Conservation (phyloP, 768 basidiomycete species). For the Russula lepida region DNA sequence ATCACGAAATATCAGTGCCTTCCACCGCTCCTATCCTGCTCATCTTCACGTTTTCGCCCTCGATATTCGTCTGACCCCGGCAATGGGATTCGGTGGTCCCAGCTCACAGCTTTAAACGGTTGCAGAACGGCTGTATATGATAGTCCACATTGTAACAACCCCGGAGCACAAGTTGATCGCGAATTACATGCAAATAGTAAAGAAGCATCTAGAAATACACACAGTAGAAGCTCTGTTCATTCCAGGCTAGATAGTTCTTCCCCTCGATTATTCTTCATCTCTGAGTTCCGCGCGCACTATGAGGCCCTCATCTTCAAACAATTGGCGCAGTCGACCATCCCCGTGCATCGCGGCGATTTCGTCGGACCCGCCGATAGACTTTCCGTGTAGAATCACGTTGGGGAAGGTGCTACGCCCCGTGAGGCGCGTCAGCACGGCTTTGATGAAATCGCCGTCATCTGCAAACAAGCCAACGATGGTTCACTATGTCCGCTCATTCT, state of each 20-base stretch:
- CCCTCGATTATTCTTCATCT: background rate
- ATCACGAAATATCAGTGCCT: too few species aligned
- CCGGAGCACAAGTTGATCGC: background rate
- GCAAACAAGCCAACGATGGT: background rate
- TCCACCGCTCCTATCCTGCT: too few species aligned
- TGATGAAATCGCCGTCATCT: conserved; percentile 60
- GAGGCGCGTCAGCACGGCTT: conserved; percentile 54
- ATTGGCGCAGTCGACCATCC: conserved; percentile 34
- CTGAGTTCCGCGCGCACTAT: conserved; percentile 8
- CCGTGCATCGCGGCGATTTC: conserved; percentile 45
- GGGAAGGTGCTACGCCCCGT: conserved; percentile 68
- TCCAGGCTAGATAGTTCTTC: background rate
- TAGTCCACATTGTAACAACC: background rate
- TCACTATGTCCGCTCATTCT: background rate
- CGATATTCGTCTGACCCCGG: too few species aligned
- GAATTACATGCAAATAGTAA: background rate
- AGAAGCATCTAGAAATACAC: conserved; percentile 5
- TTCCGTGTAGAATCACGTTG: conserved; percentile 59
- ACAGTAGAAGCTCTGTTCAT: background rate
- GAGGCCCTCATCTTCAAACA: conserved; percentile 44
- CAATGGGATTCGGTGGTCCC: too few species aligned
- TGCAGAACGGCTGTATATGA: background rate
- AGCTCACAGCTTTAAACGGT: too few species aligned
- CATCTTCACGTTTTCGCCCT: too few species aligned
- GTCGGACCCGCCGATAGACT: conserved; percentile 59